Percentiles rank a stretch among this genome's conserved stretches.
Evolutionary conservation across 2,329 filamentous ascomycete genomes (phyloP).

Genomic region (Colletotrichum graminicola): DNA sequence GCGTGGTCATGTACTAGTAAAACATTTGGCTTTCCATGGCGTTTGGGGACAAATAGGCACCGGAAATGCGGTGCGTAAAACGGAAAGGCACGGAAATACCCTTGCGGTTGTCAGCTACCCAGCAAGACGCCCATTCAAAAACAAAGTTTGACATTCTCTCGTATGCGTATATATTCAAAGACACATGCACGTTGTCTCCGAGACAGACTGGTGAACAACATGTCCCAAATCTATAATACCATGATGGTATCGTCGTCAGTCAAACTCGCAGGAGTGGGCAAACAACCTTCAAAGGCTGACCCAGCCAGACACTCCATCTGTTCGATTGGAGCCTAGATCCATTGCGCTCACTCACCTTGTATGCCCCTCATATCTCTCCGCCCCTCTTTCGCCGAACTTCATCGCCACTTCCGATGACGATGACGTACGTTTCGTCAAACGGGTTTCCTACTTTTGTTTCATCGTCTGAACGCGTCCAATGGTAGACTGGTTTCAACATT

Average conservation of each 20-base stretch:
- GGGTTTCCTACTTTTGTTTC: background rate
- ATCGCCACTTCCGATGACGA: conserved; percentile 18
- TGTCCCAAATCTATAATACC: too few relatives aligned
- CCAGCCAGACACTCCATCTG: too few relatives aligned
- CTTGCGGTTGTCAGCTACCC: conserved; percentile 19
- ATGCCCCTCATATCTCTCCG: background rate
- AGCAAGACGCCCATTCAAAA: conserved; percentile 25
- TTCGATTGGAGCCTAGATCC: background rate
- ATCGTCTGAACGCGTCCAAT: background rate
- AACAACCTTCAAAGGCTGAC: background rate
- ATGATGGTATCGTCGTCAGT: too few relatives aligned
- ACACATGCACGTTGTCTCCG: background rate
- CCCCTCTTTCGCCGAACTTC: background rate
- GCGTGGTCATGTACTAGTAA: conserved; percentile 11
- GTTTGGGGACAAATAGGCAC: conserved; percentile 20
- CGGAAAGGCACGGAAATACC: conserved; percentile 39
- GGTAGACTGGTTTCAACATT: too few relatives aligned
- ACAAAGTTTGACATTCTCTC: conserved; percentile 20
- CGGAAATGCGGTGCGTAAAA: conserved; percentile 1
- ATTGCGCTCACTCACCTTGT: background rate
- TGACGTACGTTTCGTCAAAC: conserved; percentile 6
- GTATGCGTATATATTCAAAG: background rate
- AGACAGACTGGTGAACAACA: background rate
- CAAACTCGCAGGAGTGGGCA: background rate
- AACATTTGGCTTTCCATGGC: conserved; percentile 11